Evolutionary conservation across 345 rosid genomes (phyloP), one percentile per base, ranked within the genome.

Genomic region (Eucalyptus erythrocorys): DNA sequence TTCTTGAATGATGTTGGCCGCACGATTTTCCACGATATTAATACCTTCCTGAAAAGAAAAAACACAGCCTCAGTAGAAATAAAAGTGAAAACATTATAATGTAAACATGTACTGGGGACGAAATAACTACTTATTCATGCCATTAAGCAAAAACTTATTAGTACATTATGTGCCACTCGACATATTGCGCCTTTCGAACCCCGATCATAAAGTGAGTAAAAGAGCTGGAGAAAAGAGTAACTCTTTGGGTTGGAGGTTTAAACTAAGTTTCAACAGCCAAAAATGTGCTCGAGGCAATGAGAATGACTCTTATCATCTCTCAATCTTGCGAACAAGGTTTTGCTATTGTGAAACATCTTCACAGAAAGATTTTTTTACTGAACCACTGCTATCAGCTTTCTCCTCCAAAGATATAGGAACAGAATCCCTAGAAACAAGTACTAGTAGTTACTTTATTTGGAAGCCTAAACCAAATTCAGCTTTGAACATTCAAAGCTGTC

Each of bases 1-100:
- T 91, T 96, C 97, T 91, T 97, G 95, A 89, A 97, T 94, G 88
- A 97, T 95, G 89, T 96, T 96, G 11, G 98, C 97, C 12, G 99
- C 95, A 86, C 95, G 95, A 51, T 91, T 96, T 92, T 96, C 98
- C 94, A 95, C 97, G 86, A 95, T 91, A 14, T 93, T 93, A 87
- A 95, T 92, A 87, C 99, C 99, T 92, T 93, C 99, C 99, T 97
- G 93, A 59, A 86, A 90, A 93, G 86, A 81, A 12, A 88, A 88
- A 48, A 90, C 86, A 86, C 86, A 27, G 57, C 57, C 84, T 86
- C 86, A 71, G 89, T 53, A 88, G 86, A 89, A 14, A 86, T 49
- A 86, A 76, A 21, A 40, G 82, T 76, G 42, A 40, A 22, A 76
- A 40, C 82, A 76, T 19, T 10, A 76, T 91, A 34, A 89, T 34